Evolutionary conservation across 2,329 filamentous ascomycete species (phyloP), one percentile per base, ranked within the genome.

Genomic region (Magnaporthales sp.): DNA sequence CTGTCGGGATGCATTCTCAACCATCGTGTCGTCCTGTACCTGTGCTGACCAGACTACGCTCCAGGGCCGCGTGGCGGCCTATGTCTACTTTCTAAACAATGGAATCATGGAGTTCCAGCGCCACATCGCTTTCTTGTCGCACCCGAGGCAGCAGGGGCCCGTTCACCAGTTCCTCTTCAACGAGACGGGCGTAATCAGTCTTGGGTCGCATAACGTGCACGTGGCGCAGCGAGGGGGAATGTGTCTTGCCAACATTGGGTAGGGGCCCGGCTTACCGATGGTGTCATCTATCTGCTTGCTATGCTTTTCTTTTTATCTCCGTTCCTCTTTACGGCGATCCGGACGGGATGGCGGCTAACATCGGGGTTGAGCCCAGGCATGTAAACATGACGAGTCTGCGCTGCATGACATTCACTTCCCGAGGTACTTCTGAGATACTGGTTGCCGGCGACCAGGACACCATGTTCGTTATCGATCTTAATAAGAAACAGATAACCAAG

Each of bases 341-440:
- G 9, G 10, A 15, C 62, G 51, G 6, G 24, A 46, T 24, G 26
- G 10, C 2, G 31, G 24, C 56, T 66, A 69, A 24, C 68, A 71
- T 65, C 67, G 65, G 27, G 11, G 19, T 32, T 38, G 46, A 31
- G 62, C 70, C 58, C 63, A 91, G 89, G 70, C 84, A 88, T 73
- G 81, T 87, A 30, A 89, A 90, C 67, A 96, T 98, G 89, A 87
- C 85, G 70, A 92, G 97, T 74, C 80, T 99, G 70, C 87, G 88
- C 72, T 98, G 95, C 77, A 98, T 98, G 93, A 94, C 91, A 75
- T 97, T 96, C 75, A 96, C 92, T 1, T 93, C 91, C 30, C 93
- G 93, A 74, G 90, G 90, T 9, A 91, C 91, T 29, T 85, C 86
- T 15, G 91, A 96, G 74, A 89, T 99, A 67, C 81, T 99, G 24